Percentiles rank a stretch among this genome's conserved stretches.
phyloP scores from a whole-genome alignment of 2,329 filamentous ascomycete genomes.

The Cordyceps javanica region DNA sequence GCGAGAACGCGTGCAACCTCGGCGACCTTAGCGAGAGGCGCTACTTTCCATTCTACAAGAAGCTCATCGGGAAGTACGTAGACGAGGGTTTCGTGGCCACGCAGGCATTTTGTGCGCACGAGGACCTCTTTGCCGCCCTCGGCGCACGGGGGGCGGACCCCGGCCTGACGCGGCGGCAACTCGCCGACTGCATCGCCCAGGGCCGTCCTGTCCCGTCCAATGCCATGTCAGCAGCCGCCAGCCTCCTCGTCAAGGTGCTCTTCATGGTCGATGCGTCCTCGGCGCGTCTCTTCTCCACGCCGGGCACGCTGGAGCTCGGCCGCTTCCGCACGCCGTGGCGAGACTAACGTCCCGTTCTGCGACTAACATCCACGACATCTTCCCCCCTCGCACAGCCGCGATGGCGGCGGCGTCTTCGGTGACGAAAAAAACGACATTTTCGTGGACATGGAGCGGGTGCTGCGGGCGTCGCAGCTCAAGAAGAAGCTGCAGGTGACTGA shows the following conservation, averaged over 20 bases:
- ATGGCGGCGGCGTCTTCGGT: neutral
- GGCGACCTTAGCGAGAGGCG: neutral
- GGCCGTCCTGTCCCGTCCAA: neutral
- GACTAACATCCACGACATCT: neutral
- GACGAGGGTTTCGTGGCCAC: neutral
- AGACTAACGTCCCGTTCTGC: neutral
- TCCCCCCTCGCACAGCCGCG: neutral
- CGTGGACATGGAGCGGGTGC: neutral
- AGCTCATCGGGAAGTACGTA: neutral
- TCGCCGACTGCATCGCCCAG: neutral
- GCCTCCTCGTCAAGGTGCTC: neutral
- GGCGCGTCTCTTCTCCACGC: neutral
- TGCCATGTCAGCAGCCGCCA: neutral
- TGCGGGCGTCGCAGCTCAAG: neutral
- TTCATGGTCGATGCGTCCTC: neutral
- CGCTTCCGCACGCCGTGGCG: neutral
- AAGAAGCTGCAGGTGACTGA: neutral
- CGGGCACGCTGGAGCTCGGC: neutral
- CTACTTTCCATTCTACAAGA: slow-evolving; percentile 2
- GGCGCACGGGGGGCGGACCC: neutral
- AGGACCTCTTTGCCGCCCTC: neutral
- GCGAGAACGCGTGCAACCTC: neutral
- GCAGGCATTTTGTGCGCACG: neutral
- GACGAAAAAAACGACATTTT: neutral
- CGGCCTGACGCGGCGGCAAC: neutral